A percentile compares a stretch with the other conserved stretches of the same genome.
Conservation (phyloP, 2,329 filamentous ascomycete genomes). For the Aspergillus candidus region DNA sequence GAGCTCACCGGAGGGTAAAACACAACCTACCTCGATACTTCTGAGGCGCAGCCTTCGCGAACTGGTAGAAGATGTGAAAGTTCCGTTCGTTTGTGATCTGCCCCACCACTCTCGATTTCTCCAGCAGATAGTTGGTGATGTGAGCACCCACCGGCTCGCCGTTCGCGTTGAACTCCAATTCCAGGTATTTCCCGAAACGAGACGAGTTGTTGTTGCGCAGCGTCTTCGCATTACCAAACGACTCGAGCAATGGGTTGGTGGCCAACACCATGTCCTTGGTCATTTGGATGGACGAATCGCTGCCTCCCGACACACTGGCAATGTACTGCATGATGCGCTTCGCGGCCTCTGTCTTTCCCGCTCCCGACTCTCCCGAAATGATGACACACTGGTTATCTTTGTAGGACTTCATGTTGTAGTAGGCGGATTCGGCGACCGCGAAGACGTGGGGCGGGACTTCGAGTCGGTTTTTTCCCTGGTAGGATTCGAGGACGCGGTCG, state of each 20-base stretch:
- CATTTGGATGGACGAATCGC: conserved; percentile 79
- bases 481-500: conserved; percentile 84
- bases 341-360: conserved; percentile 95
- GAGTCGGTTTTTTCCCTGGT: conserved; percentile 92
- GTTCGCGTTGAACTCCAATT: conserved; percentile 87
- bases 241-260: conserved; percentile 93
- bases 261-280: conserved; percentile 99
- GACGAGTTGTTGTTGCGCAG: conserved; percentile 98
- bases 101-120: conserved; percentile 90
- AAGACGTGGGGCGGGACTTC: conserved; percentile 94
- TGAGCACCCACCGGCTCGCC: conserved; percentile 94
- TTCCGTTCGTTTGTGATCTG: conserved; percentile 95
- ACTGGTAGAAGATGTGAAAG: conserved; percentile 99
- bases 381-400: conserved; percentile 99
- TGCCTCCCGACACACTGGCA: conserved; percentile 86
- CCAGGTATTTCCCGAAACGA: conserved; percentile 95
- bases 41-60: conserved; percentile 87
- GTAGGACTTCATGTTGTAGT: conserved; percentile 99
- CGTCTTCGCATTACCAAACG: conserved; percentile 97
- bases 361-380: conserved; percentile 96
- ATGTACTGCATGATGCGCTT: conserved; percentile 99
- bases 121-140: conserved; percentile 95
- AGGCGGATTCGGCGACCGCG: conserved; percentile 88
- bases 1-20: conserved; percentile 2
- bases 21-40: conserved; percentile 59